Evolutionary conservation across 2,329 filamentous ascomycete species (phyloP), one percentile per base, ranked within the genome.

Genomic region (Trichoderma citrinoviride): DNA sequence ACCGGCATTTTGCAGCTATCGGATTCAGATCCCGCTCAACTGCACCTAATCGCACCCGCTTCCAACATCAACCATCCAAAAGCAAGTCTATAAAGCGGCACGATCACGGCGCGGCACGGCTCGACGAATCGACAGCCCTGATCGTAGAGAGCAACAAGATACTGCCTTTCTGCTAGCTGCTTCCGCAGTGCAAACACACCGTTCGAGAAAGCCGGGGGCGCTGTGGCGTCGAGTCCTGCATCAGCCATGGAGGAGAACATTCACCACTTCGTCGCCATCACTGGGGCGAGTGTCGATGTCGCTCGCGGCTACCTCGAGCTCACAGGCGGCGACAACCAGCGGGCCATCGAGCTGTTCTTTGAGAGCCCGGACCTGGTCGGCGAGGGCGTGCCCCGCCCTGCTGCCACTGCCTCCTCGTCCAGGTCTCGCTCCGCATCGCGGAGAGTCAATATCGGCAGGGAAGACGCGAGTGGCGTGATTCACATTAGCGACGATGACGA

Each of bases 301-400:
- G 95, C 94, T 33, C 85, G 87, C 67, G 90, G 91, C 70, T 97
- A 96, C 77, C 85, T 98, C 54, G 85, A 90, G 71, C 85, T 99
- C 74, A 89, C 93, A n/a, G 90, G 92, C 70, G 88, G 88, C 72
- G 90, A 97, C 74, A 81, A 94, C 58, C 88, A 92, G 77, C 90
- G 94, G 73, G 95, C 95, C 27, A 89, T 97, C 71, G 87, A 92
- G 73, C 87, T 98, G 14, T 99, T 88, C 79, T 98, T 92, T 77
- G 92, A 96, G 73, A 95, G 90, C 74, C 91, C 90, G 49, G 93
- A 94, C 54, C 85, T 89, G 7, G 74, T 76, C n/a, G 75, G 75
- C 43, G 75, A 76, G 41, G 75, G 72, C 43, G 56, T 76, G n/a
- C 67, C 71, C 29, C 70, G 67, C 8, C 33, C 33, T 37, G 33